phyloP scores from a whole-genome alignment of 371 early-diverging fungal species.

The Actinomucor elegans region DNA sequence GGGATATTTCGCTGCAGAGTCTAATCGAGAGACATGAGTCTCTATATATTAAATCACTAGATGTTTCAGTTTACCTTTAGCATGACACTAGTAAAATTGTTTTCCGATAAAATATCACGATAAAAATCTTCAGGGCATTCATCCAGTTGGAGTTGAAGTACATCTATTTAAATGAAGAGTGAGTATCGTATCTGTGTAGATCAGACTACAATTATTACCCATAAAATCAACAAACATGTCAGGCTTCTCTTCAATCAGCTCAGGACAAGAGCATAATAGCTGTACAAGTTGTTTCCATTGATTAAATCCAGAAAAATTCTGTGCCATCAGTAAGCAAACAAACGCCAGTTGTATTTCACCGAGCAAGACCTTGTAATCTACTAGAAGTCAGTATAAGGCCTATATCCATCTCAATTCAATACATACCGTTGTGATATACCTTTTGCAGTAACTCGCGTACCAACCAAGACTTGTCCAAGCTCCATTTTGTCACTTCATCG shows the following conservation, averaged over 20 bases:
- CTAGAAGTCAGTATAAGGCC: too few relatives aligned
- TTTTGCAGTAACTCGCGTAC: slow-evolving; percentile 48
- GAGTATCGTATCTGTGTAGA: background rate
- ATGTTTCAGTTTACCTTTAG: slow-evolving; percentile 55
- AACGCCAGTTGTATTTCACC: slow-evolving; percentile 87
- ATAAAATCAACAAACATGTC: slow-evolving; percentile 58
- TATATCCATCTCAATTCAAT: background rate
- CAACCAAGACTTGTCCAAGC: slow-evolving; percentile 90
- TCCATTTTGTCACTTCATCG: slow-evolving; percentile 75
- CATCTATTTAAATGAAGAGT: slow-evolving; percentile 30
- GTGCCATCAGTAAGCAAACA: slow-evolving; percentile 77
- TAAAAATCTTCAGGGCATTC: slow-evolving; percentile 87
- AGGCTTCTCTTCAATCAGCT: slow-evolving; percentile 51
- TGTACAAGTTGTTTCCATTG: slow-evolving; percentile 86
- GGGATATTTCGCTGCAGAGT: slow-evolving; percentile 42
- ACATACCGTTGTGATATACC: slow-evolving; percentile 52
- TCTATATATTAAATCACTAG: background rate
- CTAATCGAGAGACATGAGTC: slow-evolving; percentile 3
- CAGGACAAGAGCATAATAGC: slow-evolving; percentile 65
- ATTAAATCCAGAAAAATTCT: slow-evolving; percentile 84
- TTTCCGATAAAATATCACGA: slow-evolving; percentile 67
- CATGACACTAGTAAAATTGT: slow-evolving; percentile 64
- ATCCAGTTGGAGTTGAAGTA: slow-evolving; percentile 62
- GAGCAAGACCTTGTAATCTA: slow-evolving; percentile 52
- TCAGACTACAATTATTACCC: slow-evolving; percentile 34